phyloP scores from a whole-genome alignment of 495 filamentous ascomycete genomes.

The Lentithecium fluviatile region DNA sequence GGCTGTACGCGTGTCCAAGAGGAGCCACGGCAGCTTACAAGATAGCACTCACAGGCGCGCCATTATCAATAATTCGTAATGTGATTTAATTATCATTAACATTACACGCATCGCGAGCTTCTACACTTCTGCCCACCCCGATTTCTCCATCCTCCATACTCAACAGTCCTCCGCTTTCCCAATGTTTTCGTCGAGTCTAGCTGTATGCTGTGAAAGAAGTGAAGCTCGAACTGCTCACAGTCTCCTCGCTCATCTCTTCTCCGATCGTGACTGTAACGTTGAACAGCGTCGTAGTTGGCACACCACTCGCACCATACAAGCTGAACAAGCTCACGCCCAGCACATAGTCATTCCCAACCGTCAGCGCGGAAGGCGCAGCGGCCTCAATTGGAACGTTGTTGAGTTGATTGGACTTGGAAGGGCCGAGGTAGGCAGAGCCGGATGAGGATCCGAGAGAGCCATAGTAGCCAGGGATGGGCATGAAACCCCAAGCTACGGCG shows the following conservation, averaged over 20 bases:
- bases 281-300: slow-evolving; percentile 6
- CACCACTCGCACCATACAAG: slow-evolving; percentile 10
- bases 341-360: not conserved
- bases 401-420: slow-evolving; percentile 19
- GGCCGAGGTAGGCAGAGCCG: slow-evolving; percentile 21
- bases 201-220: not conserved
- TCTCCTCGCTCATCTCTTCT: not conserved
- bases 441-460: slow-evolving; percentile 11
- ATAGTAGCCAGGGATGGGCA: not conserved
- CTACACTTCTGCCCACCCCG: too few relatives aligned
- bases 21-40: too few relatives aligned
- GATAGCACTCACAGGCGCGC: too few relatives aligned
- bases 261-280: slow-evolving; percentile 17
- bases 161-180: not conserved
- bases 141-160: too few relatives aligned
- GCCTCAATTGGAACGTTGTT: slow-evolving; percentile 3
- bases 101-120: not conserved
- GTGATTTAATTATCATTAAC: not conserved
- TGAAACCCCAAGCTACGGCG: slow-evolving; percentile 27
- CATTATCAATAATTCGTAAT: too few relatives aligned
- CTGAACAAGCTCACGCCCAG: slow-evolving; percentile 10
- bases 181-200: not conserved
- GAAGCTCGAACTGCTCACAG: slow-evolving; percentile 6
- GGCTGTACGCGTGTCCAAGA: too few relatives aligned
- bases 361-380: not conserved